Percentiles rank a stretch among this genome's conserved stretches.
These are phyloP conservation scores for Picea glauca DNA, from an alignment of 75 land plant species.

Conservation along the genomic window DNA sequence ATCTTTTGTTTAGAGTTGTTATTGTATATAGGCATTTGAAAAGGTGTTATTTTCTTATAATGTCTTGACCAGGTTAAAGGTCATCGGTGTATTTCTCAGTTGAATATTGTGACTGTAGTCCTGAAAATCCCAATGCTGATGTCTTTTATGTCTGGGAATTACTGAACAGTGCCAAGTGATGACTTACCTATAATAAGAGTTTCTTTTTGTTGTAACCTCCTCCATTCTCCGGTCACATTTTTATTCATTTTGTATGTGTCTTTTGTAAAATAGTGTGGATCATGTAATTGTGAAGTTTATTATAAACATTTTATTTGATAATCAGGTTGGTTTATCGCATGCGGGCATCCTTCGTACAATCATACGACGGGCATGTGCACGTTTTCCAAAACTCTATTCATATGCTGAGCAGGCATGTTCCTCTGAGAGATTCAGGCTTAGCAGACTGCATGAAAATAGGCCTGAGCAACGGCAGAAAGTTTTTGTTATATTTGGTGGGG, in stretches of 20 bases:
- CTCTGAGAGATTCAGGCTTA: not conserved
- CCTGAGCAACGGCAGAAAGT: conserved; percentile 39
- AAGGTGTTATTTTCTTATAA: not conserved
- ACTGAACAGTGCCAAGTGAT: not conserved
- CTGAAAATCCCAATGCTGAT: not conserved
- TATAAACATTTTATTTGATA: not conserved
- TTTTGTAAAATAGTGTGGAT: not conserved
- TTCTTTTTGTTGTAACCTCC: not conserved
- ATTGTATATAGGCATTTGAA: too few species aligned
- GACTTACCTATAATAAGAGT: not conserved
- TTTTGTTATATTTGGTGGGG: conserved; percentile 82
- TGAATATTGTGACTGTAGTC: not conserved
- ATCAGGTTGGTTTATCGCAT: conserved; percentile 82
- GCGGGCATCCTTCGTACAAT: conserved; percentile 60
- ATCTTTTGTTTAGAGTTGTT: too few species aligned
- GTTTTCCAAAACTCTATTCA: conserved; percentile 33
- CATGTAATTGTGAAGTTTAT: not conserved
- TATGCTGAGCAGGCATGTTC: not conserved
- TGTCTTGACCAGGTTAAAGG: not conserved
- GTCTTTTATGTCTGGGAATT: not conserved
- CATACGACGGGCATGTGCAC: conserved; percentile 51
- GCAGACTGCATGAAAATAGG: not conserved
- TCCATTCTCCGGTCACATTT: not conserved
- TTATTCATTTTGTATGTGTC: not conserved
- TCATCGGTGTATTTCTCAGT: not conserved